phyloP scores from a whole-genome alignment of 2,329 filamentous ascomycete genomes.

The Cercospora janseana region DNA sequence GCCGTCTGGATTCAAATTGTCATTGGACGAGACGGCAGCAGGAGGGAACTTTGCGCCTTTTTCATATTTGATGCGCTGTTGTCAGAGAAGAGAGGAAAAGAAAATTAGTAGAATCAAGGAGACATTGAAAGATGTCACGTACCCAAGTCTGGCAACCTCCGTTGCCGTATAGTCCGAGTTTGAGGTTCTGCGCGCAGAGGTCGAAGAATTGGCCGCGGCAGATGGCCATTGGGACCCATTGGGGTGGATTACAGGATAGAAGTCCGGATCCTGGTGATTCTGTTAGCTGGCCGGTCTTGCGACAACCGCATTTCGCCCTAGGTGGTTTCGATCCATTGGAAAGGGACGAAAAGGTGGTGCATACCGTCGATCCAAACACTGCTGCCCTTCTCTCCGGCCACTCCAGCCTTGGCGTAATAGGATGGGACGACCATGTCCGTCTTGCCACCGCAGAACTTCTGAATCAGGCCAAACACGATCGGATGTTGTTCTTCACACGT shows the following conservation, averaged over 20 bases:
- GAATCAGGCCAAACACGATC: not conserved
- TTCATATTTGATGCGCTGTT: not conserved
- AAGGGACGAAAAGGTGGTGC: not conserved
- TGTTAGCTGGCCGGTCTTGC: not conserved
- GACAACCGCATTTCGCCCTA: too few relatives aligned
- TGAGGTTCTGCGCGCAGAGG: not conserved
- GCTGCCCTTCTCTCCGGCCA: not conserved
- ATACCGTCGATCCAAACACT: conserved; percentile 1
- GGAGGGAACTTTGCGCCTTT: not conserved
- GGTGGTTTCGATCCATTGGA: too few relatives aligned
- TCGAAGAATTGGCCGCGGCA: conserved; percentile 1
- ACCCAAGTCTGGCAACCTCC: not conserved
- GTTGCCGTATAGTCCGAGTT: not conserved
- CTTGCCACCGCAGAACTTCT: not conserved
- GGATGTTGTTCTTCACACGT: not conserved
- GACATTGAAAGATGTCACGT: not conserved
- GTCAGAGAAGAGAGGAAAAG: not conserved
- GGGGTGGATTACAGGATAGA: not conserved
- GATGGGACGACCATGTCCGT: not conserved
- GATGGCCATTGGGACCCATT: not conserved
- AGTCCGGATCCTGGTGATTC: conserved; percentile 21
- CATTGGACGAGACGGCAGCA: too few relatives aligned
- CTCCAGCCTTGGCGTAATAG: not conserved
- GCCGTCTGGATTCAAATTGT: too few relatives aligned
- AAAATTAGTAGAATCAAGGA: not conserved